These are phyloP conservation scores for Tolypocladium ovalisporum DNA, from an alignment of 2,329 filamentous ascomycete species.

Conservation along the genomic window DNA sequence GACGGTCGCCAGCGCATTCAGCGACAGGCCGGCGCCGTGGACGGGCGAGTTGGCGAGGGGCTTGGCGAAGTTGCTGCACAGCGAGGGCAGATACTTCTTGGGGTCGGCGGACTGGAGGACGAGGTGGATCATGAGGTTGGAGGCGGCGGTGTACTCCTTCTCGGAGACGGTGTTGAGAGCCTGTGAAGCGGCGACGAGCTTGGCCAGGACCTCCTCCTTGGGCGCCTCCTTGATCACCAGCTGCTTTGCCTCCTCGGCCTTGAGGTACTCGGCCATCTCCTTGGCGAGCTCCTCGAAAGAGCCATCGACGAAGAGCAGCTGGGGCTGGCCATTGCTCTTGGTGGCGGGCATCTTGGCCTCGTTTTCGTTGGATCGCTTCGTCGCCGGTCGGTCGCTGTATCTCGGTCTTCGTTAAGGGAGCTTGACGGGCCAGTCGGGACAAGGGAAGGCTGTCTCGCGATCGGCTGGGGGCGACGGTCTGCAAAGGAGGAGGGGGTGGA, in stretches of 20 bases:
- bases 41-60: slow-evolving; percentile 77
- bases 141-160: slow-evolving; percentile 92
- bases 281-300: slow-evolving; percentile 84
- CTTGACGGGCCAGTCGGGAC: slow-evolving; percentile 2
- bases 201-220: slow-evolving; percentile 81
- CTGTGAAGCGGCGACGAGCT: slow-evolving; percentile 70
- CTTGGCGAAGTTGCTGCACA: slow-evolving; percentile 83
- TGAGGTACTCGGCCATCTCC: slow-evolving; percentile 92
- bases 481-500: slow-evolving; percentile 9
- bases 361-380: slow-evolving; percentile 5
- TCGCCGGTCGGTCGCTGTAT: slow-evolving; percentile 8
- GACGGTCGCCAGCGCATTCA: slow-evolving; percentile 85
- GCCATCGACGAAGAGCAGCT: slow-evolving; percentile 75
- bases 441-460: slow-evolving; percentile 11
- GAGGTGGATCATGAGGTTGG: slow-evolving; percentile 94
- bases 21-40: slow-evolving; percentile 75
- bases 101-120: slow-evolving; percentile 76
- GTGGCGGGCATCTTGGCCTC: slow-evolving; percentile 14
- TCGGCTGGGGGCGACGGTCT: slow-evolving; percentile 5
- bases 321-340: slow-evolving; percentile 37
- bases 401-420: slow-evolving; percentile 1
- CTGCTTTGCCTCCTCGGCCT: slow-evolving; percentile 67
- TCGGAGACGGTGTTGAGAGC: slow-evolving; percentile 78
- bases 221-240: slow-evolving; percentile 55
- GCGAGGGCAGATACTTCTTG: slow-evolving; percentile 73